These are phyloP conservation scores for Carnegiea gigantea DNA, from an alignment of 179 eudicot species.

Conservation along the genomic window DNA sequence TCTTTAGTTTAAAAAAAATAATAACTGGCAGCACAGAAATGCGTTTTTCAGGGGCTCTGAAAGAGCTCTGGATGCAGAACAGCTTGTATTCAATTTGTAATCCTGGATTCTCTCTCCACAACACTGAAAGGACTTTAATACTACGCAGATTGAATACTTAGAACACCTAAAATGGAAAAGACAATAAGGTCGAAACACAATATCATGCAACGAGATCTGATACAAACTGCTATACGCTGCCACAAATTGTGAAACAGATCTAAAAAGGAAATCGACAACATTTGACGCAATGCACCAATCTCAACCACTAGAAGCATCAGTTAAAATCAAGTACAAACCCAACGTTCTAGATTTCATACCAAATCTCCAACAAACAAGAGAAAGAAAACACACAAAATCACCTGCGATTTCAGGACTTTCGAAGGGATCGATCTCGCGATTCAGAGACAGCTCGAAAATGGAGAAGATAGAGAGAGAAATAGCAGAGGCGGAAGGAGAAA, in stretches of 20 bases:
- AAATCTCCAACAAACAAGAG: neutral
- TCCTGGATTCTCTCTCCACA: neutral
- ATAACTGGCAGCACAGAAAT: neutral
- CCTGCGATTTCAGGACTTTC: neutral
- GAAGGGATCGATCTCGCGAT: neutral
- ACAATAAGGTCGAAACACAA: neutral
- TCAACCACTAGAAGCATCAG: neutral
- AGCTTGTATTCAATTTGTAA: neutral
- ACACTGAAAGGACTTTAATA: neutral
- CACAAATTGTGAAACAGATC: neutral
- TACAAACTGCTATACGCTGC: neutral
- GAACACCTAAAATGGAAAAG: neutral
- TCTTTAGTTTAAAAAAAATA: no score
- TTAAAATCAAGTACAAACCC: neutral
- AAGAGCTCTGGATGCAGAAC: neutral
- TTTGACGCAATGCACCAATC: constrained; percentile 4
- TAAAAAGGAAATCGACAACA: neutral
- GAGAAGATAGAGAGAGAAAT: constrained; percentile 8
- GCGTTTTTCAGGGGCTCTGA: neutral
- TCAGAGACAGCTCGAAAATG: neutral
- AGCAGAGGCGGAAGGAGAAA: constrained; percentile 1
- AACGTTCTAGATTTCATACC: neutral
- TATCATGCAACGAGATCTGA: constrained; percentile 12
- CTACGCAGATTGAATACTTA: neutral
- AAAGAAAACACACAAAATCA: neutral